Base-by-base conservation (phyloP, 495 filamentous ascomycete species). In the Penicillium parvum region DNA sequence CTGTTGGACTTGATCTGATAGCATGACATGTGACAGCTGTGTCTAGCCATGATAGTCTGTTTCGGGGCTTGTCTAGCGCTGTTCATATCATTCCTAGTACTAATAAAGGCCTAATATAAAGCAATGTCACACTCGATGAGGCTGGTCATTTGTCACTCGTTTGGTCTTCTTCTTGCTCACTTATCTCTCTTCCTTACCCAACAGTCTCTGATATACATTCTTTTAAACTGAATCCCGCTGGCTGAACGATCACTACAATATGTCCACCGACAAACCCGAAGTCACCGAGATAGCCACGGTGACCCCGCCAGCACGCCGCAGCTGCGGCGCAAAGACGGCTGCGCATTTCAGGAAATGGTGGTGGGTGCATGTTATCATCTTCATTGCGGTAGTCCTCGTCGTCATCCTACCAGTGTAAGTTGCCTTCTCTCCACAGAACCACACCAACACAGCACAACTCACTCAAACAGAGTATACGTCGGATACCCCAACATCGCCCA, bases 401-500 rank as follows among this genome's bases (percentile, higher is more conserved):
- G 68, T 87, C 15, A 67, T 81, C 1, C 66, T 84, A 18, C 74
- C 76, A 32, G 58, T 90, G 85, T 90, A 76, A 76, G 84, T 78
- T 22, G 17, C 11, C 12, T 2, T 20, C 11, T 10, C 19, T 5
- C 19, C 11, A 4, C 4, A 20, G 4, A 5, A 15, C 15, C 7
- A 15, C 8, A 7, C 10, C 22, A 12, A 15, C 2, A 17, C 7
- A 19, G 22, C 20, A 30, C 12, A 3, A 11, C 10, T 16, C 16
- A 18, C 11, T 26, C 14, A 20, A 20, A 41, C 58, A 91, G 86
- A 28, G 60, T 89, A 36, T 83, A 83, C 49, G 85, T 88, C 44
- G 85, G 62, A 4, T 82, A 86, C 29, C 86, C 85, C 36, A 74
- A 77, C 39, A 85, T 87, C 42, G 84, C 85, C 16, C 85, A 90